phyloP scores from a whole-genome alignment of 805 yeast species.

The Candida silvicultrix region DNA sequence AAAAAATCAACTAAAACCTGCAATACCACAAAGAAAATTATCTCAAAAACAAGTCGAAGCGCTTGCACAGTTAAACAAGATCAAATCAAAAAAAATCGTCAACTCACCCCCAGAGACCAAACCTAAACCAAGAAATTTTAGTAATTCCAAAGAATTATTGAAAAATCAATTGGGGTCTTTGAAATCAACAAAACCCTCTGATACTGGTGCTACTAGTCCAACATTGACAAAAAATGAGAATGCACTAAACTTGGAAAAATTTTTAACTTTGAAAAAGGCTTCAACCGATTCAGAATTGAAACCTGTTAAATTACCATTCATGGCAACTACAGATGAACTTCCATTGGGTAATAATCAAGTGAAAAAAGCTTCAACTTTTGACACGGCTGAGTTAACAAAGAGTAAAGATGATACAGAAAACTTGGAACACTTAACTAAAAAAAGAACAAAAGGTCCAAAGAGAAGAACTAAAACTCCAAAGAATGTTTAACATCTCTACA shows the following conservation, averaged over 20 bases:
- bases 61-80: conserved; percentile 11
- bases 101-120: conserved; percentile 6
- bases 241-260: background rate
- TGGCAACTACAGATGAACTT: background rate
- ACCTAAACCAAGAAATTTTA: conserved; percentile 16
- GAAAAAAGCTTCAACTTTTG: conserved; percentile 19
- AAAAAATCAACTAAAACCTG: conserved; percentile 9
- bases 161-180: conserved; percentile 8
- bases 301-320: conserved; percentile 1
- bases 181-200: conserved; percentile 8
- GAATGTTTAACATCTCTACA: no score
- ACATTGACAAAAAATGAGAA: background rate
- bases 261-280: background rate
- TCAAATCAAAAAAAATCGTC: conserved; percentile 3
- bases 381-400: conserved; percentile 3
- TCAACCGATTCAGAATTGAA: conserved; percentile 13
- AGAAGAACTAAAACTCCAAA: conserved; percentile 26
- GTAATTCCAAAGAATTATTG: conserved; percentile 15
- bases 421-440: conserved; percentile 25
- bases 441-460: conserved; percentile 30
- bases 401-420: background rate
- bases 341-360: background rate
- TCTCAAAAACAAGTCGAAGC: conserved; percentile 17
- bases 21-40: conserved; percentile 10
- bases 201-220: no score